These are phyloP conservation scores for Xylaria sp. DNA, from an alignment of 495 filamentous ascomycete genomes.

Conservation along the genomic window DNA sequence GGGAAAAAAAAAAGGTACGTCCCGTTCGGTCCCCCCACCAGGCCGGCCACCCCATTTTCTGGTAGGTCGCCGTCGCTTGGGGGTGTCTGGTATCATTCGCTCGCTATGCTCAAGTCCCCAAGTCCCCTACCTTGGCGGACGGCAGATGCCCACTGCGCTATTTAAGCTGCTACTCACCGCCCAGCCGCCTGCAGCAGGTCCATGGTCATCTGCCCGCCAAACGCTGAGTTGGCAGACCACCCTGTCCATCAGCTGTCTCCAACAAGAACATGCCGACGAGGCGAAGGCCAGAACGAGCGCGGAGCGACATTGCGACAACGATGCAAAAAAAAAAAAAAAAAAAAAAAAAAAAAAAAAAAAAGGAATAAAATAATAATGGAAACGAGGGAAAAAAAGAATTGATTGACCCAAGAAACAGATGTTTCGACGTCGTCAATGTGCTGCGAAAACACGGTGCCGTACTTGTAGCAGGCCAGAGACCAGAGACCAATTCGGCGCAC, in stretches of 20 bases:
- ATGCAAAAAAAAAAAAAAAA: neutral
- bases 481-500: slow-evolving; percentile 8
- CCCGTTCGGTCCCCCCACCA: slow-evolving; percentile 17
- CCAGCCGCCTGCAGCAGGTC: slow-evolving; percentile 27
- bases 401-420: neutral
- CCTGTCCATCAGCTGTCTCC: slow-evolving; percentile 33
- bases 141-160: slow-evolving; percentile 28
- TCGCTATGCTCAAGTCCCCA: slow-evolving; percentile 14
- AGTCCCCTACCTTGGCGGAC: slow-evolving; percentile 20
- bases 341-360: slow-evolving; percentile 8
- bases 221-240: slow-evolving; percentile 33
- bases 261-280: slow-evolving; percentile 21
- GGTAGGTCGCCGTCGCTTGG: slow-evolving; percentile 25
- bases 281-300: slow-evolving; percentile 21
- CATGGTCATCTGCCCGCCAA: slow-evolving; percentile 32
- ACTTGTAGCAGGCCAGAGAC: slow-evolving; percentile 1
- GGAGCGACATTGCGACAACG: neutral
- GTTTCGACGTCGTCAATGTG: neutral
- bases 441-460: neutral
- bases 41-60: slow-evolving; percentile 18
- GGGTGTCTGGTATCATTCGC: slow-evolving; percentile 22
- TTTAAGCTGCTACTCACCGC: slow-evolving; percentile 29
- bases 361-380: slow-evolving; percentile 11
- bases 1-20: too few relatives aligned
- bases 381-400: slow-evolving; percentile 18